Conservation (phyloP, 2,329 filamentous ascomycete genomes). For the Verticillium tricorpus region DNA sequence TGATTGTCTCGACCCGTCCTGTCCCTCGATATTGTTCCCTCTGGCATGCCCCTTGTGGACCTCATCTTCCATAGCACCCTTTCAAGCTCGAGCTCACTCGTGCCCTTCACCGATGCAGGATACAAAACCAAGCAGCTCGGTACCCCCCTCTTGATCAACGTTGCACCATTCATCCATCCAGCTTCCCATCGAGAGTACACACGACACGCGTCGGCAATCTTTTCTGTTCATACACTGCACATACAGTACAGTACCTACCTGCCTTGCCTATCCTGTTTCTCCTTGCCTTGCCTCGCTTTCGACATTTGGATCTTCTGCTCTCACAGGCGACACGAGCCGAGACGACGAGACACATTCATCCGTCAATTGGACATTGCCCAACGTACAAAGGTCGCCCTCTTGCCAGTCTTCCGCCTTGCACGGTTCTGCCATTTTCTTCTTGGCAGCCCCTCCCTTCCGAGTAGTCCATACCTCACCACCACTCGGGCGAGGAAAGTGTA, state of each 20-base stretch:
- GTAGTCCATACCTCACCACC: not conserved
- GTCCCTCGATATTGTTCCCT: not conserved
- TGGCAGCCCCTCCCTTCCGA: not conserved
- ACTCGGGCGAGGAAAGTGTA: not conserved
- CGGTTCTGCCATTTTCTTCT: not conserved
- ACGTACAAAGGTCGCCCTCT: not conserved
- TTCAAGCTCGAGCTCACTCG: not conserved
- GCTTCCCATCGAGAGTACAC: not conserved
- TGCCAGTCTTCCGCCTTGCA: not conserved
- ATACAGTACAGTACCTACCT: not conserved
- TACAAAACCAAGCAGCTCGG: not conserved
- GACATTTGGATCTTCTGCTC: not conserved
- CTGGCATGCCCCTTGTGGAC: not conserved
- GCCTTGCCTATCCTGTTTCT: not conserved
- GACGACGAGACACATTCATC: not conserved
- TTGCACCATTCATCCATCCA: not conserved
- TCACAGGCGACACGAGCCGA: not conserved
- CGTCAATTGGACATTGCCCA: not conserved
- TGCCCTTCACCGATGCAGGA: not conserved
- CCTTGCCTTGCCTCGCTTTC: not conserved
- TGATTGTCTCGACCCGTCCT: not conserved
- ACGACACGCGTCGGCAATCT: not conserved
- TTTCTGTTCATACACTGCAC: not conserved
- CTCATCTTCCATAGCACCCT: not conserved
- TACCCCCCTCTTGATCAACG: not conserved